Evolutionary conservation across 139 green algal genomes (phyloP).

Genomic region (Closterium sp.): DNA sequence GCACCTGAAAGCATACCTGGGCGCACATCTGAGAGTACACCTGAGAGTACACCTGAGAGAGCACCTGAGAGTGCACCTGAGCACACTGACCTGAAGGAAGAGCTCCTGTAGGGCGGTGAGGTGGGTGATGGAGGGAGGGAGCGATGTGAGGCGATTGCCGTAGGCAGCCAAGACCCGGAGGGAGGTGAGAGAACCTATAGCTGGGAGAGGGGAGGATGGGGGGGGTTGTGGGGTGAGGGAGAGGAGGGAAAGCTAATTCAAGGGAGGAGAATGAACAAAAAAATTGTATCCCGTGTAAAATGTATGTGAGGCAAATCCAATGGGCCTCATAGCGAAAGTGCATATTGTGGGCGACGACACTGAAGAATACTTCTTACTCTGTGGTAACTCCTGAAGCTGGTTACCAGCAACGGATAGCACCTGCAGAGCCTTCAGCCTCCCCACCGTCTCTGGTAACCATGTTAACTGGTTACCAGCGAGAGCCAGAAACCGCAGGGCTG

Average conservation of each 20-base stretch:
- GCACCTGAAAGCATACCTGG: no score
- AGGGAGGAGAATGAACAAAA: no score
- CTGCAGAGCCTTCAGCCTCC: neutral
- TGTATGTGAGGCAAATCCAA: no score
- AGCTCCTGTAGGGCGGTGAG: slow-evolving; percentile 33
- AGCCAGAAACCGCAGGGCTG: slow-evolving; percentile 23
- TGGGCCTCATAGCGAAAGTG: no score
- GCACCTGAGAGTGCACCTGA: neutral
- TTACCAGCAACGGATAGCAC: slow-evolving; percentile 38
- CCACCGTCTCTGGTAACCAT: slow-evolving; percentile 6
- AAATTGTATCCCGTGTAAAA: no score
- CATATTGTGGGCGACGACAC: no score
- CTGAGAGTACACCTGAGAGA: neutral
- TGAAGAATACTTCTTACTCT: neutral
- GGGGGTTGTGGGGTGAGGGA: neutral
- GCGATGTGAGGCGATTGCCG: slow-evolving; percentile 34
- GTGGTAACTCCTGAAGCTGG: neutral
- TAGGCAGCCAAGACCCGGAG: slow-evolving; percentile 21
- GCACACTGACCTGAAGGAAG: slow-evolving; percentile 35
- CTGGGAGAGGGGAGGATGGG: slow-evolving; percentile 4
- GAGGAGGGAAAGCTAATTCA: no score
- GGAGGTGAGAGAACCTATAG: neutral
- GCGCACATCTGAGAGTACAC: neutral
- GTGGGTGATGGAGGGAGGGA: slow-evolving; percentile 26
- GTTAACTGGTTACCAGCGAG: slow-evolving; percentile 37